These are phyloP conservation scores for Pittosporum tobira DNA, from an alignment of 129 eudicot species.

Conservation along the genomic window DNA sequence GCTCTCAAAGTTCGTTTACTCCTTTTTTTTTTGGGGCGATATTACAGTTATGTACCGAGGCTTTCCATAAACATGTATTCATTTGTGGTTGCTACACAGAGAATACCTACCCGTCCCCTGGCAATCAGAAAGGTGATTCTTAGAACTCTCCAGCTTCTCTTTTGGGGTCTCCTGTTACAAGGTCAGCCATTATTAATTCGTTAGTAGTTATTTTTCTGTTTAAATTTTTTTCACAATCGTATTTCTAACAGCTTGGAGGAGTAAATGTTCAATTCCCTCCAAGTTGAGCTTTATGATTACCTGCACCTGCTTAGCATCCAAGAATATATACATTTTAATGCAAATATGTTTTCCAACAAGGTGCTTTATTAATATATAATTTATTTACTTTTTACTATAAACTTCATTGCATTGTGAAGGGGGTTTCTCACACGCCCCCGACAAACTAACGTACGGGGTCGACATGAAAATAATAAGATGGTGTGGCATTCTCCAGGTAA, in stretches of 20 bases:
- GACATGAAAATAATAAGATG: conserved; percentile 68
- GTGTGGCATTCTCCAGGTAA: conserved; percentile 93
- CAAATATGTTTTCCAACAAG: background rate
- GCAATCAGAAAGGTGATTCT: conserved; percentile 62
- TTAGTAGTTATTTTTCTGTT: conserved; percentile 9
- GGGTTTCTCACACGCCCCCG: conserved; percentile 79
- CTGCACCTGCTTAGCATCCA: conserved; percentile 2
- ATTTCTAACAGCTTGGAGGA: background rate
- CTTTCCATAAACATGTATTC: background rate
- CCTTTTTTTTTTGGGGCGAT: background rate
- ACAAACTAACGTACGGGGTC: conserved; percentile 66
- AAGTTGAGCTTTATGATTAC: background rate
- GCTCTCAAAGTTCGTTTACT: conserved; percentile 50
- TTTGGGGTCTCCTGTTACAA: conserved; percentile 78
- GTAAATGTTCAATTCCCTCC: no score
- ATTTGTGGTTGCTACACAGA: conserved; percentile 19
- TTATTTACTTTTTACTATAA: conserved; percentile 2
- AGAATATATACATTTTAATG: background rate
- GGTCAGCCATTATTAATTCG: no score
- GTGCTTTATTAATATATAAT: background rate
- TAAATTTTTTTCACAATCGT: no score
- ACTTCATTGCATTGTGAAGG: conserved; percentile 30
- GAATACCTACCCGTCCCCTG: conserved; percentile 31
- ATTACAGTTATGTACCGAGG: background rate
- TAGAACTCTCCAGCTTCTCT: conserved; percentile 66